A percentile compares a stretch with the other conserved stretches of the same genome.
These are phyloP conservation scores for Cynara cardunculus DNA, from an alignment of 129 eudicot species.

Conservation along the genomic window DNA sequence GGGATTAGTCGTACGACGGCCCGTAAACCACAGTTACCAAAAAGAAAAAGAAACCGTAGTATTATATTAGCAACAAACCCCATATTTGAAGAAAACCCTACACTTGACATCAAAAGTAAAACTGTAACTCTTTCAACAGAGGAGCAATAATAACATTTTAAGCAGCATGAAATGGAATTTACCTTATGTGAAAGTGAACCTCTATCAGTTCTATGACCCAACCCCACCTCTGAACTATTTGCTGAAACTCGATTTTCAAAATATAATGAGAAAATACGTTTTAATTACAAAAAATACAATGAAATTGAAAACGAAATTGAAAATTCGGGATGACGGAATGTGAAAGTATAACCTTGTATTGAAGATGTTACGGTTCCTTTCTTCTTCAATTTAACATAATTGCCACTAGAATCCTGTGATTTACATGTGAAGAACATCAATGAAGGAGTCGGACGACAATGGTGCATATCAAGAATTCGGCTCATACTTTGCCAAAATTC, in stretches of 20 bases:
- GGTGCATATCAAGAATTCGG: slow-evolving; percentile 8
- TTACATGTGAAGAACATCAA: slow-evolving; percentile 19
- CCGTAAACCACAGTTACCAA: not conserved
- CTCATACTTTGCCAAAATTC: slow-evolving; percentile 7
- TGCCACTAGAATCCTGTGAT: slow-evolving; percentile 9
- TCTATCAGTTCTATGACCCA: slow-evolving; percentile 27
- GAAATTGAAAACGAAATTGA: not conserved
- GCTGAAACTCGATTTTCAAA: slow-evolving; percentile 19
- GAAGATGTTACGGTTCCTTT: slow-evolving; percentile 15
- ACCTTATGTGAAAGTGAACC: slow-evolving; percentile 45
- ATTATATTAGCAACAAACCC: not conserved
- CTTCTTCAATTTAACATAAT: slow-evolving; percentile 19
- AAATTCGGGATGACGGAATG: not conserved
- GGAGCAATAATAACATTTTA: not conserved
- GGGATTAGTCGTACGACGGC: too few species aligned
- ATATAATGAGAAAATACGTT: not conserved
- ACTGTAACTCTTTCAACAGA: not conserved
- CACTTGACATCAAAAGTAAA: slow-evolving; percentile 3
- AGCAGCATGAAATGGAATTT: slow-evolving; percentile 3
- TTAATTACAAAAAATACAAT: not conserved
- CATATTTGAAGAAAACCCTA: not conserved
- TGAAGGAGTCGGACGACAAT: slow-evolving; percentile 15
- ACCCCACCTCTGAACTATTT: slow-evolving; percentile 26
- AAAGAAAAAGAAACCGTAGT: not conserved
- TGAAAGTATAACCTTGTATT: slow-evolving; percentile 27